Base-by-base conservation (phyloP, 805 yeast genomes). In the Saturnispora kantuleensis region DNA sequence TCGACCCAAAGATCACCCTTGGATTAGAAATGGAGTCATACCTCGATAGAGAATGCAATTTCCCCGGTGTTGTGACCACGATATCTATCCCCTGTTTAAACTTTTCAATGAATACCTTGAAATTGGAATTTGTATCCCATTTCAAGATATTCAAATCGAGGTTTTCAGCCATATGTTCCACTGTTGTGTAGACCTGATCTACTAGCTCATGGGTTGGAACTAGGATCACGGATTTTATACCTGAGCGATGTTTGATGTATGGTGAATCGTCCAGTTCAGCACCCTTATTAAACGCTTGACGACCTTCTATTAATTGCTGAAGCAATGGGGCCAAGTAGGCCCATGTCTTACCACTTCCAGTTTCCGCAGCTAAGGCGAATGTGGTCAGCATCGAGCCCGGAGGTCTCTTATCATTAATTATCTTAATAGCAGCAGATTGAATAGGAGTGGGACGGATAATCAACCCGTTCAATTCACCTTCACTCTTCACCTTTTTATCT, bases 311-410 rank as follows among this genome's bases (percentile, higher is more conserved):
- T 50, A 89, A 62, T 50, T 75, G 77, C 39, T 86, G 82, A 33
- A 89, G 50, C 31, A 90, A 50, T 0, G 96, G 89, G 0, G 84
- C 77, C 48, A 93, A 58, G 56, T 89, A 90, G 0, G 97, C 88
- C 79, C 95, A 79, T 0, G 98, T 90, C 58, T 90, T 90, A 8
- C 98, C 98, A 0, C 95, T 83, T 0, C 98, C 98, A 0, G 98
- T 90, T 59, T 93, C 97, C 3, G 97, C 96, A 0, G 97, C 97
- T 44, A 90, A 62, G 2, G 93, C 77, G 67, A 77, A 86, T 1
- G 81, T 73, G 51, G 79, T 77, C 40, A 79, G 54, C 47, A 69
- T 64, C 7, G 59, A 62, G 16, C 48, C 52, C 10, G 54, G 45
- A 5, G 60, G 55, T 17, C 67, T 58, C 35, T 71, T 64, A 4